phyloP scores from a whole-genome alignment of 1,284 basidiomycete species.

The Xerocomus amazonicus region DNA sequence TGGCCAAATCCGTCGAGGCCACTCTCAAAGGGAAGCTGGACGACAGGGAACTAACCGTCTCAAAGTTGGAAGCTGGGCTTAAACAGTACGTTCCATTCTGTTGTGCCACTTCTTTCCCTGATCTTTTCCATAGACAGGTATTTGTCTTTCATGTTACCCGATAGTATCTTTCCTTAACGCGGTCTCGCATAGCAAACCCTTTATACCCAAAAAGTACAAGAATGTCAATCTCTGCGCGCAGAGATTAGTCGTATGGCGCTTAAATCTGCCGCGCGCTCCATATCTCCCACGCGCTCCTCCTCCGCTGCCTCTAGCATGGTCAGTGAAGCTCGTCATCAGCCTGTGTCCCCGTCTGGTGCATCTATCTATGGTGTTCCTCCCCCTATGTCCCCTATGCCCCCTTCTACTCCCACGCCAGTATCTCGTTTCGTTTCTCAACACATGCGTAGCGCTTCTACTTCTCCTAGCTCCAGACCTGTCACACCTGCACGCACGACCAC shows the following conservation, averaged over 20 bases:
- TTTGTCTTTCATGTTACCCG: not conserved
- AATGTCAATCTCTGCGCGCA: conserved; percentile 60
- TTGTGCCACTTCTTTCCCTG: conserved; percentile 17
- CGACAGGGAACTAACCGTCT: conserved; percentile 53
- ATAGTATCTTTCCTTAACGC: conserved; percentile 10
- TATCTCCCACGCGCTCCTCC: conserved; percentile 26
- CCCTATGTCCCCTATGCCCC: conserved; percentile 30
- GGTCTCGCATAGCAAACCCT: conserved; percentile 45
- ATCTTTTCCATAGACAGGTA: conserved; percentile 33
- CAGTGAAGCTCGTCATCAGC: conserved; percentile 29
- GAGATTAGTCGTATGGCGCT: conserved; percentile 54
- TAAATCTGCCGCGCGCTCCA: conserved; percentile 41
- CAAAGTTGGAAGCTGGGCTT: conserved; percentile 65
- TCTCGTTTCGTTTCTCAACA: conserved; percentile 49
- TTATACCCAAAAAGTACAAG: conserved; percentile 65
- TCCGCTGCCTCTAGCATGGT: conserved; percentile 24
- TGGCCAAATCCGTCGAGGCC: conserved; percentile 56
- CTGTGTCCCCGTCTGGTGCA: conserved; percentile 36
- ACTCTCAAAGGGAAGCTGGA: conserved; percentile 60
- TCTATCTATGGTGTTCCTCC: conserved; percentile 33
- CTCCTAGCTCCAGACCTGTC: conserved; percentile 43
- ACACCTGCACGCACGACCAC: conserved; percentile 42
- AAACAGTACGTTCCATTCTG: conserved; percentile 50
- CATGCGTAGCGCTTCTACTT: conserved; percentile 43
- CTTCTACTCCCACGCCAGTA: conserved; percentile 37